Percentiles rank a stretch among this genome's conserved stretches.
Evolutionary conservation across 2,329 filamentous ascomycete species (phyloP).

Genomic region (Colletotrichum sp.): DNA sequence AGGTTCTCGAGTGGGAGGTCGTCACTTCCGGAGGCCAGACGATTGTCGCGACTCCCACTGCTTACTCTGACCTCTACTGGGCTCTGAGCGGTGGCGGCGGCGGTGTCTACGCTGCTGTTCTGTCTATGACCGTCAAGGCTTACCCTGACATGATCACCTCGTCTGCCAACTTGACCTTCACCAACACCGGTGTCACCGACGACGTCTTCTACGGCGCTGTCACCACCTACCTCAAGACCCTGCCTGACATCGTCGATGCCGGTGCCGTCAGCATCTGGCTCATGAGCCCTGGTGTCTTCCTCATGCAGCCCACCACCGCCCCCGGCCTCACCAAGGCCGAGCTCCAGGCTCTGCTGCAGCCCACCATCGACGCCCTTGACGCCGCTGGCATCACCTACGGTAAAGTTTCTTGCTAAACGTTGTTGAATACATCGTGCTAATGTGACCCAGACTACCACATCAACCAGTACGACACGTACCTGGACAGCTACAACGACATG

Average conservation of each 20-base stretch:
- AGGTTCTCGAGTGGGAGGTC: constrained; percentile 54
- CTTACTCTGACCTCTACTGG: constrained; percentile 61
- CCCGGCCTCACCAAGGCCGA: constrained; percentile 46
- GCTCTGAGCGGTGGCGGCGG: constrained; percentile 57
- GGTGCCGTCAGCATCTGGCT: constrained; percentile 18
- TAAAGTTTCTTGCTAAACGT: constrained; percentile 22
- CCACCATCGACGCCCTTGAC: constrained; percentile 38
- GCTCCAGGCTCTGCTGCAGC: constrained; percentile 42
- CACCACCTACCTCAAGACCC: neutral
- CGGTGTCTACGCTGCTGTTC: constrained; percentile 57
- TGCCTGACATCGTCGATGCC: constrained; percentile 13
- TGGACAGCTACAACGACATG: constrained; percentile 22
- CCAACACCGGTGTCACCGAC: constrained; percentile 22
- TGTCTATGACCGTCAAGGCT: constrained; percentile 47
- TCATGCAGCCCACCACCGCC: constrained; percentile 38
- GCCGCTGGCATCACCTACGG: constrained; percentile 27
- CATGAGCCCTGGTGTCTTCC: neutral
- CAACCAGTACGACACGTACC: constrained; percentile 31
- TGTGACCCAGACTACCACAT: constrained; percentile 19
- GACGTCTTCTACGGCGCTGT: constrained; percentile 26
- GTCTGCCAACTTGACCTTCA: constrained; percentile 49
- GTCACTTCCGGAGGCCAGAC: constrained; percentile 49
- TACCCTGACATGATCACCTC: constrained; percentile 38
- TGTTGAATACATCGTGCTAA: neutral
- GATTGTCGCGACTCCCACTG: constrained; percentile 43